Conservation (phyloP, 108 stramenopile species). For the Fistulifera pelliculosa region DNA sequence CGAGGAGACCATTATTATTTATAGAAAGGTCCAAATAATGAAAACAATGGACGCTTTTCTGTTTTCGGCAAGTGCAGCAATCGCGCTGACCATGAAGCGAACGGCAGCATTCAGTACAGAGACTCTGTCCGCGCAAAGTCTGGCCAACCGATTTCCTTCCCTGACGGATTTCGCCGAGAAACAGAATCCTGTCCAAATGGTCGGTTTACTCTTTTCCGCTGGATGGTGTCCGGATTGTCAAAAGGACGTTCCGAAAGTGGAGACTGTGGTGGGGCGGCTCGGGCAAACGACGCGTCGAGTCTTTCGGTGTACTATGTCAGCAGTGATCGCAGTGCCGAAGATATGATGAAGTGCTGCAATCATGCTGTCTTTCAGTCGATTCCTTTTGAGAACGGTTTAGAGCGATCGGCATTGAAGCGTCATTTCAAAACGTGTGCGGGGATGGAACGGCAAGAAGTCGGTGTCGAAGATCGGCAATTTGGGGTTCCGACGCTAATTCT, state of each 20-base stretch:
- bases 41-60: too few relatives aligned
- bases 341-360: conserved; percentile 15
- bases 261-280: conserved; percentile 4
- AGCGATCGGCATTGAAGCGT: conserved; percentile 19
- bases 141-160: too few relatives aligned
- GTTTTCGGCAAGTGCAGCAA: too few relatives aligned
- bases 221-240: conserved; percentile 36
- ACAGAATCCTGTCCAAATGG: background rate
- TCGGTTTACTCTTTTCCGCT: conserved; percentile 25
- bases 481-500: conserved; percentile 35
- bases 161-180: too few relatives aligned
- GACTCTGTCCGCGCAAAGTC: too few relatives aligned
- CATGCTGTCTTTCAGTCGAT: conserved; percentile 9
- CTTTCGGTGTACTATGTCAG: conserved; percentile 33
- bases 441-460: conserved; percentile 17
- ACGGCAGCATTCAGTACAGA: too few relatives aligned
- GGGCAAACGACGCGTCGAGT: background rate
- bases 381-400: conserved; percentile 25
- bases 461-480: conserved; percentile 16
- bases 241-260: conserved; percentile 13
- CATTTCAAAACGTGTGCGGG: conserved; percentile 33
- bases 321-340: conserved; percentile 15
- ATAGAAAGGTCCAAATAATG: too few relatives aligned
- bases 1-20: too few relatives aligned
- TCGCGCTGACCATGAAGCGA: too few relatives aligned